Base-by-base conservation (phyloP, 1,284 basidiomycete species). In the Paramarasmius palmivorus region DNA sequence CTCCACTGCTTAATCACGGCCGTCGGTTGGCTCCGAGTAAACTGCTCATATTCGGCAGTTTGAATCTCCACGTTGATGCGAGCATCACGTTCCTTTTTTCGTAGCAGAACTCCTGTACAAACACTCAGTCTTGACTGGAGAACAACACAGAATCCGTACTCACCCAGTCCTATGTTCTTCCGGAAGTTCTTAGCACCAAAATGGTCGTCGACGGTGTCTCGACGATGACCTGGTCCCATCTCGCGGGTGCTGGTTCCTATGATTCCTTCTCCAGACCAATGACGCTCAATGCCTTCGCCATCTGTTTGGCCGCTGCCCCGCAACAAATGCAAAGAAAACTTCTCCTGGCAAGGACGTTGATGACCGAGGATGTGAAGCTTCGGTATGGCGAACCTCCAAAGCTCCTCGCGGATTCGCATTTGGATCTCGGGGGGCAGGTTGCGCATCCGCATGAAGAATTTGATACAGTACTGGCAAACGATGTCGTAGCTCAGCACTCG, bases 281-380 rank as follows among this genome's bases (percentile, higher is more conserved):
- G 42, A 1, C 60, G 42, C 49, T 68, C 64, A 2, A 66, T 59
- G 0, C 61, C 66, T 52, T 69, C 67, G 0, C 65, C 65, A 42
- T 66, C 61, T 3, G 60, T 67, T 17, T 55, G 39, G 3, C 61
- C 65, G 14, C 55, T 59, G 0, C 63, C 65, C 1, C 9, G 26
- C 3, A 36, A 49, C 49, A 57, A 62, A 20, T 59, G 60, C 4
- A 67, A 52, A 0, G 59, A 55, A 36, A 59, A 61, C 1, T 41
- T 14, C 4, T 48, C 50, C 12, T 60, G 61, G 42, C 66, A 68
- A 0, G 40, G 15, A 1, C 46, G 45, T 2, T 60, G 56, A 46
- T 68, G 67, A 1, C 57, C 59, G 2, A 52, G 56, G 2, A 60
- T 56, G 44, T 68, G 66, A 38, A 66, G 61, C 22, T 68, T 68